These are phyloP conservation scores for Xylariaceae sp. DNA, from an alignment of 2,329 filamentous ascomycete genomes.

Conservation along the genomic window DNA sequence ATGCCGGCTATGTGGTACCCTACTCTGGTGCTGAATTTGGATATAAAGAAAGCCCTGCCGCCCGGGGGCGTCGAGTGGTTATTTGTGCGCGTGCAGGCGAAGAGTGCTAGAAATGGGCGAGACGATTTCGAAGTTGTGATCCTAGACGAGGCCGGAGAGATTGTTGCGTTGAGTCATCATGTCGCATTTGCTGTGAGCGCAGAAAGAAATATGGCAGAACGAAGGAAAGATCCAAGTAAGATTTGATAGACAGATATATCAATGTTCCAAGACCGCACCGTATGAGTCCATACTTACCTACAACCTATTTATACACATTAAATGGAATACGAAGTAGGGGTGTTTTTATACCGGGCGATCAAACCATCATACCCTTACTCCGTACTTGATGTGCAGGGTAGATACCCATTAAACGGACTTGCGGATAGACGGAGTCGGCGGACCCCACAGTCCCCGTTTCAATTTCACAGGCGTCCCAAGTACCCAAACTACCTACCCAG, in stretches of 20 bases:
- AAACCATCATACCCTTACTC: no score
- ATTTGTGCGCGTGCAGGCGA: conserved; percentile 17
- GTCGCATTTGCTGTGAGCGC: conserved; percentile 34
- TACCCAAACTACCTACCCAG: no score
- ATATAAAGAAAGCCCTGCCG: conserved; percentile 21
- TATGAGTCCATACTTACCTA: no score
- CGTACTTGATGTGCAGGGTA: no score
- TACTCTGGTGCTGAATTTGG: conserved; percentile 27
- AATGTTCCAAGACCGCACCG: background rate
- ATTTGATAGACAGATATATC: conserved; percentile 21
- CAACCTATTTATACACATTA: no score
- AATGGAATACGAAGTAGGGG: no score
- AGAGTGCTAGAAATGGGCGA: conserved; percentile 14
- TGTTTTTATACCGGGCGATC: no score
- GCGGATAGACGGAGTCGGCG: no score
- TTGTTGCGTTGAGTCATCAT: conserved; percentile 38
- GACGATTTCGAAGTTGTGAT: conserved; percentile 37
- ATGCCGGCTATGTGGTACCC: conserved; percentile 17
- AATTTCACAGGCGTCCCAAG: no score
- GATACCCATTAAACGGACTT: no score
- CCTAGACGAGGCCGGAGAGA: conserved; percentile 30
- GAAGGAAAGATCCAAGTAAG: conserved; percentile 19
- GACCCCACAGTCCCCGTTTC: no score
- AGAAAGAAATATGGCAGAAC: conserved; percentile 32
- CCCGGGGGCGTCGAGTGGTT: conserved; percentile 21